Conservation (phyloP, 2,329 filamentous ascomycete species). For the Botryotinia narcissicola region DNA sequence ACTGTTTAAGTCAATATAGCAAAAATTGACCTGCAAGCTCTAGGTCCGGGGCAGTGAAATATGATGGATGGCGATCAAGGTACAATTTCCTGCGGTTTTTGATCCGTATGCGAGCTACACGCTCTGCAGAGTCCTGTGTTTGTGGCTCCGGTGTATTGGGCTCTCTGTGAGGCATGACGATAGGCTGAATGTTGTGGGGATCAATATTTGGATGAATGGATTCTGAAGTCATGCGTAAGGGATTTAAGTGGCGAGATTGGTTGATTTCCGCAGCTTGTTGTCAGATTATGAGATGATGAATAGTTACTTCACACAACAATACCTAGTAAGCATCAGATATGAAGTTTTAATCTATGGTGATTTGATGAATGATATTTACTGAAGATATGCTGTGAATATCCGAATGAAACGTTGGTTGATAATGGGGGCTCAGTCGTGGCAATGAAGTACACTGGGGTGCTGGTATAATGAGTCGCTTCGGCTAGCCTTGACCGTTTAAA, state of each 20-base stretch:
- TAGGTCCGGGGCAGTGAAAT: conserved; percentile 38
- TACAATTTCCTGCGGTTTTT: conserved; percentile 40
- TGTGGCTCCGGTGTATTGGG: conserved; percentile 17
- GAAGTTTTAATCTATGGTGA: background rate
- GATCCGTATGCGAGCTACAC: conserved; percentile 32
- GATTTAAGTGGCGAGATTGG: conserved; percentile 8
- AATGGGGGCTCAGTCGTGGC: conserved; percentile 2
- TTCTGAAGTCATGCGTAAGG: conserved; percentile 15
- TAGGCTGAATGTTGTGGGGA: conserved; percentile 16
- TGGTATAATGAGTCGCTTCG: background rate
- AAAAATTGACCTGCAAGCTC: conserved; percentile 36
- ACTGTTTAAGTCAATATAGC: background rate
- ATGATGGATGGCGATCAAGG: conserved; percentile 38
- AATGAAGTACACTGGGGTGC: background rate
- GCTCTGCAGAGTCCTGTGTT: conserved; percentile 23
- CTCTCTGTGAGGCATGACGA: conserved; percentile 34
- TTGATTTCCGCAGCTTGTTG: background rate
- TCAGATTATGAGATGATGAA: background rate
- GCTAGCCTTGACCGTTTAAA: background rate
- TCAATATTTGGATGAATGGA: background rate
- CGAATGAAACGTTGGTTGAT: background rate
- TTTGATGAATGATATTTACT: background rate
- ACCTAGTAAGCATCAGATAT: background rate
- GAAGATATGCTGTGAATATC: background rate
- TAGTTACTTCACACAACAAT: background rate